Conservation (phyloP, 2,329 filamentous ascomycete species). For the Graphilbum sp. region DNA sequence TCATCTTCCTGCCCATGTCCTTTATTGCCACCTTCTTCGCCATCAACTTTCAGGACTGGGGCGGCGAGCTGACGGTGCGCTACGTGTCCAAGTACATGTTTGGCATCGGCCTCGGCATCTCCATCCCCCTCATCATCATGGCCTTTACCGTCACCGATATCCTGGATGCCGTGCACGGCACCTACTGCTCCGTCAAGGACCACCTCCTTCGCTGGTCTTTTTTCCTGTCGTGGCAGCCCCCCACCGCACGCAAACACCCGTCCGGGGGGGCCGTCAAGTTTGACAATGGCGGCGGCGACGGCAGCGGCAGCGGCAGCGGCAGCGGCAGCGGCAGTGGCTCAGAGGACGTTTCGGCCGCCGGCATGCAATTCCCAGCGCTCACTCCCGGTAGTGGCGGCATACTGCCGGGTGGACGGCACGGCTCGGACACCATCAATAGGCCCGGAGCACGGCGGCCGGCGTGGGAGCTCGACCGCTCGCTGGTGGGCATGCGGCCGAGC, state of each 20-base stretch:
- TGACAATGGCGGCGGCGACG: too few relatives aligned
- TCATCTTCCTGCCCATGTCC: conserved; percentile 26
- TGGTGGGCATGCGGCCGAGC: not conserved
- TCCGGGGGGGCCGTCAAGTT: too few relatives aligned
- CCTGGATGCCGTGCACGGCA: conserved; percentile 7
- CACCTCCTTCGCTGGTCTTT: too few relatives aligned
- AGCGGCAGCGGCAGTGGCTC: too few relatives aligned
- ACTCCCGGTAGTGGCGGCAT: too few relatives aligned
- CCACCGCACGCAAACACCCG: too few relatives aligned
- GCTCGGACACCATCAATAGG: not conserved
- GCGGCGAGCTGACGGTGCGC: conserved; percentile 12
- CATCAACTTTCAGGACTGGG: conserved; percentile 30
- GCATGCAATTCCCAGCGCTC: too few relatives aligned
- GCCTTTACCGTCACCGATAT: conserved; percentile 22
- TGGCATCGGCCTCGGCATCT: conserved; percentile 23
- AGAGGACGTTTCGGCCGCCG: too few relatives aligned
- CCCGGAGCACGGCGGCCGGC: not conserved
- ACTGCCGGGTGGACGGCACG: too few relatives aligned
- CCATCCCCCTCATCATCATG: conserved; percentile 20
- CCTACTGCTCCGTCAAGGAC: not conserved
- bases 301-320: too few relatives aligned
- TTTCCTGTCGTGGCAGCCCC: too few relatives aligned
- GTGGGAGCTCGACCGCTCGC: not conserved
- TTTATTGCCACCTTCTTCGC: conserved; percentile 27
- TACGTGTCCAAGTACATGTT: conserved; percentile 17